Base-by-base conservation (phyloP, 1,139 yeast species). In the Candida sanyaensis region DNA sequence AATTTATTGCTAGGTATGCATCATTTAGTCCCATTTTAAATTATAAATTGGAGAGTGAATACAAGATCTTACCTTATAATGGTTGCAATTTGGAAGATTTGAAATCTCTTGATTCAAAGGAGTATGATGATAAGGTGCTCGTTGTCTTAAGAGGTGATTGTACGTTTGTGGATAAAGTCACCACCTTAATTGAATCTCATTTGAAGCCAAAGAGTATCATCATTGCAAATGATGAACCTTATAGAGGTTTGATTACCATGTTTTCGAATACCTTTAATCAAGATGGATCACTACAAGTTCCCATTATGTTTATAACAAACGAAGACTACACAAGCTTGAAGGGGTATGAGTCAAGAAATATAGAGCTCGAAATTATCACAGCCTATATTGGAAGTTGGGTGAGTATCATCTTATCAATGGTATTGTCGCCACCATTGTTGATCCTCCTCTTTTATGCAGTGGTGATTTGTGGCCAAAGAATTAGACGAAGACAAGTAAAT, bases 191-290 rank as follows among this genome's bases (percentile, higher is more conserved):
- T 24, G 58, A 61, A 1, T 64, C 74, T 5, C 60, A 58, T 3
- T 52, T 72, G 34, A 51, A 56, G 4, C 77, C 79, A 0, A 61
- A 51, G 32, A 69, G 71, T 10, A 64, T 75, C 11, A 55, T 75
- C 3, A 62, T 75, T 30, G 79, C 77, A 24, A 75, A 75, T 53
- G 70, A 74, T 54, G 76, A 71, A 49, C 77, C 78, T 1, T 53
- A 56, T 39, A 55, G 64, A 6, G 74, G 77, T 2, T 60, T 75
- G 40, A 64, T 75, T 34, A 74, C 80, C 12, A 75, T 75, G 80
- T 75, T 69, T 55, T 71, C 78, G 1, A 61, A 63, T 43, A 59
- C 64, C 5, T 73, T 71, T 52, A 73, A 74, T 50, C 68, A 63
- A 44, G 78, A 73, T 51, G 72, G 73, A 4, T 50, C 64, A 6